phyloP scores from a whole-genome alignment of 2,329 filamentous ascomycete genomes.

The Hypoxylon sp. region DNA sequence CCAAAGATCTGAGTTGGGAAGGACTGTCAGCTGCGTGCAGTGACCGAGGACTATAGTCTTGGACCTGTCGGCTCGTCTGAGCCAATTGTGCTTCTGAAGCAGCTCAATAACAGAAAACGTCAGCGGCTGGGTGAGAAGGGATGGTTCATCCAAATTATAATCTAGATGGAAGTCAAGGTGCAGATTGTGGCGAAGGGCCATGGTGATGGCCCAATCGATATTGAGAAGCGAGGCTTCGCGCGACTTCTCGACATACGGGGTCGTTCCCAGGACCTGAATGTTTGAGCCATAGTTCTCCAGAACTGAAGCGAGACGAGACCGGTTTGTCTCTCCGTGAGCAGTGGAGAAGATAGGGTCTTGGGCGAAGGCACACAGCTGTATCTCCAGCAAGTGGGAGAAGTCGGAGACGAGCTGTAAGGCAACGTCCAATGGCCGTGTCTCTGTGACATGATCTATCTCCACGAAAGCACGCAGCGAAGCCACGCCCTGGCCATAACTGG shows the following conservation, averaged over 20 bases:
- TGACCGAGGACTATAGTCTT: conserved; percentile 73
- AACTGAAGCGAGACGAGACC: conserved; percentile 56
- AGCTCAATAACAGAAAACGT: conserved; percentile 65
- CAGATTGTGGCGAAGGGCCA: conserved; percentile 62
- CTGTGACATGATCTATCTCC: conserved; percentile 74
- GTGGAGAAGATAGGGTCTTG: conserved; percentile 75
- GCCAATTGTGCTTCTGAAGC: conserved; percentile 65
- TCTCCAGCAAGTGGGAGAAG: conserved; percentile 63
- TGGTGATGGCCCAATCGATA: conserved; percentile 70
- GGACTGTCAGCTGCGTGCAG: conserved; percentile 73
- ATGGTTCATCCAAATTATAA: conserved; percentile 68
- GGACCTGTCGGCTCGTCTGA: conserved; percentile 48
- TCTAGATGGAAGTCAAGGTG: conserved; percentile 80
- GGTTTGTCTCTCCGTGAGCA: conserved; percentile 61
- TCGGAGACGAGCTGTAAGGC: conserved; percentile 67
- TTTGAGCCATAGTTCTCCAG: conserved; percentile 47
- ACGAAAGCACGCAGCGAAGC: conserved; percentile 78
- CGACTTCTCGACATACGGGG: conserved; percentile 75
- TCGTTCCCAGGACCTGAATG: conserved; percentile 73
- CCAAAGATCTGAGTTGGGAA: conserved; percentile 62
- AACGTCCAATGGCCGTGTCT: conserved; percentile 57
- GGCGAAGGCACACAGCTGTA: conserved; percentile 78
- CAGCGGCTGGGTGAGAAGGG: conserved; percentile 55
- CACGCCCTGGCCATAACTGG: conserved; percentile 73
- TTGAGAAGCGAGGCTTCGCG: conserved; percentile 63